These are phyloP conservation scores for Endotrypanum monterogeii DNA, from an alignment of 208 protist genomes.

Conservation along the genomic window DNA sequence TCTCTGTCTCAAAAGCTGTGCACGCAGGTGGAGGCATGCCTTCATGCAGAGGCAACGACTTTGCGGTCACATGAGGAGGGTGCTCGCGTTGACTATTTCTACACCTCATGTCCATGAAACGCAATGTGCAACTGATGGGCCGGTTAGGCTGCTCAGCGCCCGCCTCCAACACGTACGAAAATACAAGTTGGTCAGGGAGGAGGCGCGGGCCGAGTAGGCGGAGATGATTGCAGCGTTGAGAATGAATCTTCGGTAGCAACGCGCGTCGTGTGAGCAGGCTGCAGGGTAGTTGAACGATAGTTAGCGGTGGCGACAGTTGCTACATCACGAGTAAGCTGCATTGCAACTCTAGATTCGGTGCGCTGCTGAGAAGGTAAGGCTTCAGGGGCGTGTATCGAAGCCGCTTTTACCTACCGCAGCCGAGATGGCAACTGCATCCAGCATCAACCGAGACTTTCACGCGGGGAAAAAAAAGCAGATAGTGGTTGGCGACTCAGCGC, in stretches of 20 bases:
- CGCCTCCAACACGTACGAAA: not conserved
- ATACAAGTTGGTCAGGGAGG: constrained; percentile 28
- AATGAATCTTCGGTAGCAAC: constrained; percentile 13
- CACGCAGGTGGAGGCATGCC: constrained; percentile 13
- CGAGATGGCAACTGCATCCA: not conserved
- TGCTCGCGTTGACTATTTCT: constrained; percentile 16
- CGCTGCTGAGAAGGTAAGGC: not conserved
- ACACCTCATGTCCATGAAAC: constrained; percentile 2
- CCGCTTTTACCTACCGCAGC: not conserved
- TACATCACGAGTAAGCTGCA: not conserved
- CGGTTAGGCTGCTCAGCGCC: constrained; percentile 6
- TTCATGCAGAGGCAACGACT: constrained; percentile 21
- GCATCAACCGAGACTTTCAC: not conserved
- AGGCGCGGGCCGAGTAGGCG: constrained; percentile 35
- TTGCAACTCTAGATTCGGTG: not conserved
- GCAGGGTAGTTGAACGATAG: not conserved
- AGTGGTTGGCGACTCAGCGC: not conserved
- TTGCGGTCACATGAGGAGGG: constrained; percentile 22
- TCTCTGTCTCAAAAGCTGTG: constrained; percentile 7
- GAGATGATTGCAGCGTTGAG: constrained; percentile 35
- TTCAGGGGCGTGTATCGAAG: not conserved
- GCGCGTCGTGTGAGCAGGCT: not conserved
- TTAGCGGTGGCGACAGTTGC: constrained; percentile 4
- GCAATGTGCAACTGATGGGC: constrained; percentile 9
- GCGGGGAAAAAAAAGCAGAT: not conserved